A percentile compares a stretch with the other conserved stretches of the same genome.
phyloP scores from a whole-genome alignment of 306 rosid species.

The Acacia melanoxylon region DNA sequence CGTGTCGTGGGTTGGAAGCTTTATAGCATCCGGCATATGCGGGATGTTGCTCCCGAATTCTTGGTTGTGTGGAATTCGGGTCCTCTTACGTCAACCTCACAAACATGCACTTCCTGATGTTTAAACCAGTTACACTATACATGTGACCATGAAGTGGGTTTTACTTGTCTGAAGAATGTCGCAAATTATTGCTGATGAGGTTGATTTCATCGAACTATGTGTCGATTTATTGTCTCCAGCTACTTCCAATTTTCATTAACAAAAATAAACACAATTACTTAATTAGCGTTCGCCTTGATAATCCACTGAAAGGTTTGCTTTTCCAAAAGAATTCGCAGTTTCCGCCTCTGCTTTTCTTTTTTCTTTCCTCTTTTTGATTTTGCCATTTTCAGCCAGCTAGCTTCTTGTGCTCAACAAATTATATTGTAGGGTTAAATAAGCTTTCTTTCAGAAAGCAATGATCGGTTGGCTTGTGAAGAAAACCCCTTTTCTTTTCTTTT shows the following conservation, averaged over 20 bases:
- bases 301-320: not conserved
- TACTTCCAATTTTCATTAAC: not conserved
- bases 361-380: not conserved
- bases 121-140: not conserved
- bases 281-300: not conserved
- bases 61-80: not conserved
- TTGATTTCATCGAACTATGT: not conserved
- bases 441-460: slow-evolving; percentile 15
- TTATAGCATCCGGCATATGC: not conserved
- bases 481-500: not conserved
- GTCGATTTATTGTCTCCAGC: not conserved
- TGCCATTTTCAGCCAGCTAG: not conserved
- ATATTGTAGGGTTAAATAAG: not conserved
- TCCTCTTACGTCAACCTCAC: not conserved
- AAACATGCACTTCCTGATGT: not conserved
- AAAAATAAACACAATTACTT: not conserved
- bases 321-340: not conserved
- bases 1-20: not conserved
- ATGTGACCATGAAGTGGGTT: not conserved
- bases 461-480: slow-evolving; percentile 5
- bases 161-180: not conserved
- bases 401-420: not conserved
- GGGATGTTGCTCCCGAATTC: not conserved
- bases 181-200: not conserved
- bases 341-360: not conserved